Base-by-base conservation (phyloP, 345 rosid species). In the Euclidium syriacum region DNA sequence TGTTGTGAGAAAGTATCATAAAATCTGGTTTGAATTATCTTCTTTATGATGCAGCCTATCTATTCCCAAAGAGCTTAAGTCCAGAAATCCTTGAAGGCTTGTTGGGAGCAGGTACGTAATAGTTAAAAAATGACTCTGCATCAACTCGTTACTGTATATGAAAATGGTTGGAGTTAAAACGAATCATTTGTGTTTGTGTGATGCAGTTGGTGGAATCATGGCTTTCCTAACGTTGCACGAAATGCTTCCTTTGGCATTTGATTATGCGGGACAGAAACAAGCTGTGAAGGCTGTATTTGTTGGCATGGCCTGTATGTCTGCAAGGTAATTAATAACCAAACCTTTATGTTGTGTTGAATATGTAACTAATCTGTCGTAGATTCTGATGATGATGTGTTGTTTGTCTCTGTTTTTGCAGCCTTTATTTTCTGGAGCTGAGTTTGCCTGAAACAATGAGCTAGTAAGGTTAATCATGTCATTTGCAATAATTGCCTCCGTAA, bases 301-400 rank as follows among this genome's bases (percentile, higher is more conserved):
- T 15, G 99, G 99, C 19, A 94, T 94, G 99, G 96, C 96, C 50
- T 94, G 84, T 83, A 94, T 94, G 99, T 94, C 99, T 26, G 96
- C 96, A 30, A 94, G 99, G 99, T 92, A 83, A 67, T 1, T 17
- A n/a, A 40, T 4, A 7, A 17, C 0, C 35, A 32, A 40, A 68
- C 30, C n/a, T n/a, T n/a, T n/a, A n/a, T n/a, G n/a, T n/a, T n/a
- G n/a, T n/a, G n/a, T n/a, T n/a, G n/a, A n/a, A n/a, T n/a, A n/a
- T 38, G 12, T 18, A 35, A 38, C 10, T 49, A 9, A 27, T 33
- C 10, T 24, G 27, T 54, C 9, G 16, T 14, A 41, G 48, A 23
- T 47, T 17, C 25, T 52, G 54, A 52, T 25, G 64, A 40, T 71
- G 58, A 46, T 49, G 16, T 64, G 29, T 29, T 48, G 30, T 58